Base-by-base conservation (phyloP, 2,329 filamentous ascomycete genomes). In the Emmonsiellopsis sp. region DNA sequence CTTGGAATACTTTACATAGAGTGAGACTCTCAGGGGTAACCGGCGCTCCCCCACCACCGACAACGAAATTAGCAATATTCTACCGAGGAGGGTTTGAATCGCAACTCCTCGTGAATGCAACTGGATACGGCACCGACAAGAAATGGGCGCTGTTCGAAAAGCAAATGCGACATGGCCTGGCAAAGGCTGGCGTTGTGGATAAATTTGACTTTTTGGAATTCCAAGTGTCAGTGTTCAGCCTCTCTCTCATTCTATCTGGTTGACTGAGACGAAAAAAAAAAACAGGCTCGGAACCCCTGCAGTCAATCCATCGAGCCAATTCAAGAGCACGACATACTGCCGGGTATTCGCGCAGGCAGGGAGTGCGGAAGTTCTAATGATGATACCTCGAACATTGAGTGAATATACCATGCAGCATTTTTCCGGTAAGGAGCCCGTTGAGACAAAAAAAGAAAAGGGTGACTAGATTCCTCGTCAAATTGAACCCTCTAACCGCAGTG, bases 121-220 rank as follows among this genome's bases (percentile, higher is more conserved):
- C 71, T 0, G 77, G 76, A 0, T 79, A 79, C 56, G 76, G 66
- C 1, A 76, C 73, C 0, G 57, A 63, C 1, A 64, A 74, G 56
- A 81, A 81, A 60, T 79, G 73, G 61, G 71, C 76, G 42, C 62
- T 79, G 0, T 65, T 75, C 26, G 76, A 80, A 58, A 67, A 63
- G 5, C 77, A 79, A 62, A 58, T 79, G 9, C 68, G 71, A 1
- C 65, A 68, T 52, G 70, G 70, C 3, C 64, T 80, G 11, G 60
- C 70, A n/a, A 63, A 72, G 31, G 67, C 67, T 1, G 63, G 54
- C n/a, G 42, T 70, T 5, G 53, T 67, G 26, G 64, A 73, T 16
- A 64, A 72, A 35, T 70, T 79, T 44, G 73, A 79, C 52, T 63
- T 76, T 2, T 66, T 81, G n/a, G 77, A 80, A 38, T 80, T 81